Evolutionary conservation across 192 early-diverging fungal species (phyloP).

Genomic region (Coemansia sp.): DNA sequence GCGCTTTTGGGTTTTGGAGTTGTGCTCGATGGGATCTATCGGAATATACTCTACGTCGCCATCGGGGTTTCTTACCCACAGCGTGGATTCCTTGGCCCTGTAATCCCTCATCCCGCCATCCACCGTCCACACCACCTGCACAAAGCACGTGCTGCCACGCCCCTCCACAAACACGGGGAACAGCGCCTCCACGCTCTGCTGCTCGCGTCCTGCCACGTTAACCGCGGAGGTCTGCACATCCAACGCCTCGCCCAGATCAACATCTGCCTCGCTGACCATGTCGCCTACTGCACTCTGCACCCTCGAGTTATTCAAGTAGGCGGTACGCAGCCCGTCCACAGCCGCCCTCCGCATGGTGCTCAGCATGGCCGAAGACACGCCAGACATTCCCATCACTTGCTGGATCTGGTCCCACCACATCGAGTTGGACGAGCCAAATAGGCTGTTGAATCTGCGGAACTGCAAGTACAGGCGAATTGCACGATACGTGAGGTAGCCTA

Average conservation of each 20-base stretch:
- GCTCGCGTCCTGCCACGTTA: not conserved
- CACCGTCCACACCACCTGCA: conserved; percentile 11
- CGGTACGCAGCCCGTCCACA: conserved; percentile 7
- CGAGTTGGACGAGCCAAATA: not conserved
- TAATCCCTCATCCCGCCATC: conserved; percentile 1
- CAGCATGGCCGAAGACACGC: not conserved
- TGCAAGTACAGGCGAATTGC: conserved; percentile 7
- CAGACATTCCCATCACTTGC: not conserved
- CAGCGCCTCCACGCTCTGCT: conserved; percentile 14
- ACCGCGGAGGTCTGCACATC: conserved; percentile 9
- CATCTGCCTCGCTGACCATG: not conserved
- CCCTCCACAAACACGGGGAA: conserved; percentile 34
- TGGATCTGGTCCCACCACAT: conserved; percentile 1
- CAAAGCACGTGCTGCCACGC: conserved; percentile 19
- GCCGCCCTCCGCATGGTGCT: not conserved
- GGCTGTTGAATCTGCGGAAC: conserved; percentile 3
- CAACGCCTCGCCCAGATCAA: conserved; percentile 29
- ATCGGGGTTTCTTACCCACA: conserved; percentile 4
- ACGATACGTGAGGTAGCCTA: conserved; percentile 32
- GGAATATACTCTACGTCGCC: not conserved
- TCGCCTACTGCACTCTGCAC: conserved; percentile 5
- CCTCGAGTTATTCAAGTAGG: conserved; percentile 4
- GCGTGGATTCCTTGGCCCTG: conserved; percentile 1
- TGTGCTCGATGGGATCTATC: conserved; percentile 5
- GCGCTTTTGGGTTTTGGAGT: not conserved